Evolutionary conservation across 176 grass and related monocot genomes (phyloP), one percentile per base, ranked within the genome.

Genomic region (Otatea glauca): DNA sequence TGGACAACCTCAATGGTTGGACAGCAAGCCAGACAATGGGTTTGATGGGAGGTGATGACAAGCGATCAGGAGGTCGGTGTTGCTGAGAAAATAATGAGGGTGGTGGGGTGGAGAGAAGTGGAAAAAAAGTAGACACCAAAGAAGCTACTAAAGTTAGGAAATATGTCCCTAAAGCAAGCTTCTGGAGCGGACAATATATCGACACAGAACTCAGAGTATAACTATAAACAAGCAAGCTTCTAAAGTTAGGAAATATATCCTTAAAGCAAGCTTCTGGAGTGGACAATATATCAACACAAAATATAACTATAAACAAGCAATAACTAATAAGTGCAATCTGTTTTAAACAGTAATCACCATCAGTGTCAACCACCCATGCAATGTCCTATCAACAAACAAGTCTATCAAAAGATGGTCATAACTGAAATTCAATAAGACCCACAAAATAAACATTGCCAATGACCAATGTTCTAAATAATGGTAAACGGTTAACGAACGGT

Each of bases 71-170:
- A 64, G 8, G 21, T 50, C 45, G 3, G 3, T 48, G 45, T 48
- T 48, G 43, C 43, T 48, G 45, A 48, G 12, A 48, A 48, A 48
- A 48, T 48, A 48, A 48, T 14, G 45, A 48, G 43, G 0, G 29
- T 65, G 44, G 35, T 39, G 43, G 25, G 18, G 20, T 34, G 70
- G 58, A 37, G 72, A 83, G 6, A 74, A 50, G 70, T 34, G 17
- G 55, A 35, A 20, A 21, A 47, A 16, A 74, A 35, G 10, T 20
- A 37, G 70, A 75, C 81, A 18, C 12, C 24, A 74, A 2, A 23
- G 24, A 73, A 74, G 60, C 59, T 84, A 48, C 11, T 48, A 11
- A 67, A 67, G 20, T 79, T 58, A 18, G 41, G 58, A 65, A 58
- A 9, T 79, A 9, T 79, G 20, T 20, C 13, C 12, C 44, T 59